Evolutionary conservation across 352 stramenopile genomes (phyloP).

Genomic region (Phytophthora macrochlamydospora): DNA sequence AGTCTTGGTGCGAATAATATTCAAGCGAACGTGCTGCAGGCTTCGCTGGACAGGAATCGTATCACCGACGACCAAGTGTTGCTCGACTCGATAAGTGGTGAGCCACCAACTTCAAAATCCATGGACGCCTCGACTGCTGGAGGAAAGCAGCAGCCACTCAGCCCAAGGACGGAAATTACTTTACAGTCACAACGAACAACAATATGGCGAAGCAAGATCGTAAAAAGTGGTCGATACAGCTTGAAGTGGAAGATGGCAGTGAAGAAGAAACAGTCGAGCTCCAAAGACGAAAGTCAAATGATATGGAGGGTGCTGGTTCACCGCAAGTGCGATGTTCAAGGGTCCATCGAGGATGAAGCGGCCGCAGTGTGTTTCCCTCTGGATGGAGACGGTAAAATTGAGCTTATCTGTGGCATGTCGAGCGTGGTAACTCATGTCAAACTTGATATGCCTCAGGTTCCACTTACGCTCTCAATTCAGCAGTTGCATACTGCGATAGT

Average conservation of each 20-base stretch:
- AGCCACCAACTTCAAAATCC: constrained; percentile 2
- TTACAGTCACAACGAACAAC: neutral
- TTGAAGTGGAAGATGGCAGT: constrained; percentile 33
- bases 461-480: constrained; percentile 17
- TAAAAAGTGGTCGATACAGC: constrained; percentile 15
- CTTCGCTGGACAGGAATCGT: constrained; percentile 22
- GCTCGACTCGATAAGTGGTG: constrained; percentile 15
- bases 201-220: constrained; percentile 27
- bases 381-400: constrained; percentile 4
- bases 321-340: constrained; percentile 23
- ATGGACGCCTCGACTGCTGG: constrained; percentile 1
- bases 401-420: neutral
- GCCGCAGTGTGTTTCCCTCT: constrained; percentile 1
- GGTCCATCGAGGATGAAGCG: constrained; percentile 16
- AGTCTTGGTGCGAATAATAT: constrained; percentile 11
- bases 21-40: constrained; percentile 9
- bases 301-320: constrained; percentile 26
- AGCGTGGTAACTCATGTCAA: neutral
- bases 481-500: constrained; percentile 24
- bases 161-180: constrained; percentile 14
- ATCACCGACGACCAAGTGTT: constrained; percentile 15
- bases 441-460: constrained; percentile 1
- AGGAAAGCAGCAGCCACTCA: constrained; percentile 15
- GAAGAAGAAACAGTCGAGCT: constrained; percentile 2
- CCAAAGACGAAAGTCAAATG: constrained; percentile 1